phyloP scores from a whole-genome alignment of 495 filamentous ascomycete genomes.

The Zalerion maritima region DNA sequence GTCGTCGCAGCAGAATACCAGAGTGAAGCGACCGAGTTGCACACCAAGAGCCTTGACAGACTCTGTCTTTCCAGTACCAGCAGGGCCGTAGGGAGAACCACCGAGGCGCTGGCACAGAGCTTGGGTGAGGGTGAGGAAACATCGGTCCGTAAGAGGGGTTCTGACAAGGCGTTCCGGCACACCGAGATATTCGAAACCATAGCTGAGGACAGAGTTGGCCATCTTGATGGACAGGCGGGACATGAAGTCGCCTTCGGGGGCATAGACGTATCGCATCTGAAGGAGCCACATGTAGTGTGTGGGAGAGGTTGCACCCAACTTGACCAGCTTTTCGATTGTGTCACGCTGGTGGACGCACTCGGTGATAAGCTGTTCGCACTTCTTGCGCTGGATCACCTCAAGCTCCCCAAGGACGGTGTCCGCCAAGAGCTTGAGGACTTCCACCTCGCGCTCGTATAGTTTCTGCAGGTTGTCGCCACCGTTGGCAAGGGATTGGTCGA shows the following conservation, averaged over 20 bases:
- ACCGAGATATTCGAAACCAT: constrained; percentile 96
- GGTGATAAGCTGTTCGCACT: constrained; percentile 96
- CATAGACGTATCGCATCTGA: constrained; percentile 96
- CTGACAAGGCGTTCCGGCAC: constrained; percentile 90
- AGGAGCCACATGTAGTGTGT: constrained; percentile 85
- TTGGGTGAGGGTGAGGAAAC: constrained; percentile 94
- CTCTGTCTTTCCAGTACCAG: constrained; percentile 98
- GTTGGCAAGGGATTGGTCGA: constrained; percentile 56
- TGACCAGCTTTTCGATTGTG: constrained; percentile 67
- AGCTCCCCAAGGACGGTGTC: constrained; percentile 82
- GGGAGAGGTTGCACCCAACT: constrained; percentile 56
- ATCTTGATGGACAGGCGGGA: constrained; percentile 83
- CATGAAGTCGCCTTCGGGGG: constrained; percentile 61
- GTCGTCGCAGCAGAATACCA: constrained; percentile 98
- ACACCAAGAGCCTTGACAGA: constrained; percentile 96
- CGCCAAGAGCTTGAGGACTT: constrained; percentile 69
- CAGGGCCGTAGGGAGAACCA: constrained; percentile 93
- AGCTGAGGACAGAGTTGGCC: constrained; percentile 89
- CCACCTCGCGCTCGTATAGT: constrained; percentile 61
- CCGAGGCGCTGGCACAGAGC: constrained; percentile 88
- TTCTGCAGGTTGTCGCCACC: constrained; percentile 51
- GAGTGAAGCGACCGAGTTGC: constrained; percentile 89
- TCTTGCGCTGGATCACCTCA: constrained; percentile 74
- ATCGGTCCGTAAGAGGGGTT: constrained; percentile 91
- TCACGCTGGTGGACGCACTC: constrained; percentile 97